Evolutionary conservation across 106 monocot genomes (phyloP), one percentile per base, ranked within the genome.

Genomic region (Hemerocallis citrina): DNA sequence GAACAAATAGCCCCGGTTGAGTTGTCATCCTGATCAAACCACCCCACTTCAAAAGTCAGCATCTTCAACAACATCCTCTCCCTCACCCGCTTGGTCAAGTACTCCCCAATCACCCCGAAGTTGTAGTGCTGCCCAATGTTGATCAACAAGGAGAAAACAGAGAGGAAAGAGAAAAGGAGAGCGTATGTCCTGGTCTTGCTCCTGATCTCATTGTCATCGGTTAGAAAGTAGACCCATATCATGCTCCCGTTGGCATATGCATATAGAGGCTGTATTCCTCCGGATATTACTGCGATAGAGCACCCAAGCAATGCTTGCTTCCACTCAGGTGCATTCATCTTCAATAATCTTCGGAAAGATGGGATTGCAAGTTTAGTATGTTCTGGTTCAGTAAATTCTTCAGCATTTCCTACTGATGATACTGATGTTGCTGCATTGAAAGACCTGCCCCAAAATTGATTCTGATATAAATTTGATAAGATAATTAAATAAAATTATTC

Each of bases 21-120:
- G 45, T 85, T 85, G 29, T 85, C 80, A n/a, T 80, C 85, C 29
- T 50, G 74, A 30, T 85, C 85, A 12, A 80, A 85, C 85, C 85
- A 80, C 4, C 73, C 80, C 1, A 85, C 75, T 36, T 85, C 85
- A n/a, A 85, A 80, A 6, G 80, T 80, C 22, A 85, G 55, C 7
- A 85, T 85, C 65, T 80, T 74, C 27, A 73, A 65, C 9, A 85
- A 51, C 85, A 85, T 85, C 39, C 70, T 55, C 52, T 80, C 80
- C 66, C 85, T 72, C 15, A 80, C 59, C 55, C 85, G 65, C 67
- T 66, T 77, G 10, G 85, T 80, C 12, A 85, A 63, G 27, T 59
- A 43, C 70, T 85, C 85, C 9, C 85, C 85, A 80, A 85, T 85
- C 0, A 67, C 76, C 0, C 65, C 85, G 16, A 85, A 77, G 62